Base-by-base conservation (phyloP, 148 eudicot species). In the Gaultheria prostrata region DNA sequence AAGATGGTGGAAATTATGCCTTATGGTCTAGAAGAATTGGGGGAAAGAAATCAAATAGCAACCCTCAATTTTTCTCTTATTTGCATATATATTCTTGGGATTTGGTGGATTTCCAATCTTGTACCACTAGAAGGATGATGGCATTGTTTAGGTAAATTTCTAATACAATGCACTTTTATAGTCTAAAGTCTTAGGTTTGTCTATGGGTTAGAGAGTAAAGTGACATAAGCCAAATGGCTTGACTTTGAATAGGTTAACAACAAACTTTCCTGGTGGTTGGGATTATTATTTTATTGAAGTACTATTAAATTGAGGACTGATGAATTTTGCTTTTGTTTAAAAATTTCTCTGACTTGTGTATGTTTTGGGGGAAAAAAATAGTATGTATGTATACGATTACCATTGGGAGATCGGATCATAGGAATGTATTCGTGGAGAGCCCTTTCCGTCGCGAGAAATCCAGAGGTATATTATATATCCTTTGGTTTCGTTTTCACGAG, bases 161-260 rank as follows among this genome's bases (percentile, higher is more conserved):
- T 24, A 76, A 76, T 39, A 5, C 20, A 14, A 15, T 1, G 10
- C 13, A 1, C 12, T 33, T 33, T 12, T 57, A 57, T 57, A 56
- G 70, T 59, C 69, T 59, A 3, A n/a, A 26, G 51, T 79, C 46
- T 51, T 13, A 14, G 15, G 2, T 21, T n/a, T n/a, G 30, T 54
- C 7, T 39, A n/a, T 39, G 12, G n/a, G 32, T 59, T 32, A 53
- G 48, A 33, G 28, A 80, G 7, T 59, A 3, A 43, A 80, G 63
- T 63, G 82, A n/a, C 50, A 20, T 33, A 63, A 33, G 48, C 28
- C 49, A 15, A 15, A 0, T 61, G 32, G 7, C 82, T 80, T 80
- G 74, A 80, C 82, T 80, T 80, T 80, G 82, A 80, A 80, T 14
- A 51, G 59, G 21, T 50, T 28, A 77, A 30, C 80, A 30, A 12